Conservation (phyloP, 257 asterid genomes). For the Thymus quinquecostatus region DNA sequence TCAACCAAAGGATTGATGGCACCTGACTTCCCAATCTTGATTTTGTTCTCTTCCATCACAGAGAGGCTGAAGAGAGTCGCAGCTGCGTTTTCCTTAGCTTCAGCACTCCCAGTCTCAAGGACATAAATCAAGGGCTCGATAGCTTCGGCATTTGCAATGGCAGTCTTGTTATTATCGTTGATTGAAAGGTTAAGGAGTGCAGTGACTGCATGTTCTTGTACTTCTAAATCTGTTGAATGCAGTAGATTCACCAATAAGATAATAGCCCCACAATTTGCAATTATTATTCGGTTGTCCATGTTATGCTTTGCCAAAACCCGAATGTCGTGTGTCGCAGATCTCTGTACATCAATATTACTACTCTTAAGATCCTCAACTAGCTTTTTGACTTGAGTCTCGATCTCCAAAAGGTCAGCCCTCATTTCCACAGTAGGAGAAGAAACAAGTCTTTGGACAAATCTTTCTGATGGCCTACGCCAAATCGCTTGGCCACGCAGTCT, state of each 20-base stretch:
- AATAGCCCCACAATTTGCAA: constrained; percentile 69
- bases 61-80: constrained; percentile 90
- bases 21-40: constrained; percentile 76
- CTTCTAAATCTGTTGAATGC: constrained; percentile 49
- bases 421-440: constrained; percentile 62
- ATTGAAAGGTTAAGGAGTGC: constrained; percentile 88
- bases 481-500: constrained; percentile 66
- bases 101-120: constrained; percentile 74
- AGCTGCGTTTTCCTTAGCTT: constrained; percentile 89
- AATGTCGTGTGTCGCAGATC: constrained; percentile 62
- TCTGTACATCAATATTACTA: constrained; percentile 56
- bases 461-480: constrained; percentile 72
- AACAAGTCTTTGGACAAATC: constrained; percentile 59
- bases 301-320: constrained; percentile 77
- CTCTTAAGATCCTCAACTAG: constrained; percentile 71
- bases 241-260: constrained; percentile 63
- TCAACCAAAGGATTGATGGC: constrained; percentile 85
- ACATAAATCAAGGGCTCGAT: constrained; percentile 84
- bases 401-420: constrained; percentile 73
- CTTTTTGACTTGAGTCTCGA: constrained; percentile 63
- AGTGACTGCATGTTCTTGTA: constrained; percentile 78
- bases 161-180: constrained; percentile 71
- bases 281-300: constrained; percentile 73
- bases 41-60: constrained; percentile 71
- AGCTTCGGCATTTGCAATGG: constrained; percentile 78